Conservation (phyloP, 2,329 filamentous ascomycete species). For the Cladobotryum mycophilum region DNA sequence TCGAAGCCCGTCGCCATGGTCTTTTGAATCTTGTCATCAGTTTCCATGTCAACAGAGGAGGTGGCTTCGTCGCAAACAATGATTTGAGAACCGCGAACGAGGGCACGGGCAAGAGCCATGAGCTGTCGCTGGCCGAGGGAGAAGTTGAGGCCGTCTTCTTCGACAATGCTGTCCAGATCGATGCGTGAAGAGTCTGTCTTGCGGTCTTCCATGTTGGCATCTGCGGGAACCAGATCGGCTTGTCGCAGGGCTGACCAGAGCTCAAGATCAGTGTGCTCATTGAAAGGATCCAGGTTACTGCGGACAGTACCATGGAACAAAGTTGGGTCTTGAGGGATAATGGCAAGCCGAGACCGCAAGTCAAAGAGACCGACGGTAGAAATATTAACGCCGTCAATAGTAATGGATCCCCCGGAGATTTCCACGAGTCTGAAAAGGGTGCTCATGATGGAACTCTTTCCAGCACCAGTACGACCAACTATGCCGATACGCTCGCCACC, state of each 20-base stretch:
- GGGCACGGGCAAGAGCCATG: conserved; percentile 85
- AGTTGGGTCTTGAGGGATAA: conserved; percentile 80
- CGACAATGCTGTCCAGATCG: conserved; percentile 76
- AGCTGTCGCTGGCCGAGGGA: conserved; percentile 91
- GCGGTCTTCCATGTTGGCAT: conserved; percentile 67
- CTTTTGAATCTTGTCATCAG: conserved; percentile 87
- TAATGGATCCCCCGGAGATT: conserved; percentile 55
- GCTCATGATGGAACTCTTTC: conserved; percentile 79
- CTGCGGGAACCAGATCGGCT: conserved; percentile 60
- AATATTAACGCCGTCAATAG: conserved; percentile 63
- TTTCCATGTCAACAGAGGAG: conserved; percentile 89
- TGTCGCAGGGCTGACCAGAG: conserved; percentile 74
- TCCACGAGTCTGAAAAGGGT: conserved; percentile 73
- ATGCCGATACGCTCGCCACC: conserved; percentile 77
- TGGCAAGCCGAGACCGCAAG: conserved; percentile 67
- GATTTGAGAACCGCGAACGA: conserved; percentile 82
- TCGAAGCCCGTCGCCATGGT: conserved; percentile 82
- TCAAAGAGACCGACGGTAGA: conserved; percentile 68
- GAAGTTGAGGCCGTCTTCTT: conserved; percentile 95
- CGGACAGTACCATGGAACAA: conserved; percentile 76
- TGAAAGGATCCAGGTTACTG: conserved; percentile 74
- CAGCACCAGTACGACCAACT: conserved; percentile 74
- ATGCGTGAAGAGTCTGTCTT: conserved; percentile 64
- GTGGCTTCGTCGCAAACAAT: conserved; percentile 98
- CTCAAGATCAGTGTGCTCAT: conserved; percentile 69